Base-by-base conservation (phyloP, 139 green algal genomes). In the Chlamydomonas schloesseri region DNA sequence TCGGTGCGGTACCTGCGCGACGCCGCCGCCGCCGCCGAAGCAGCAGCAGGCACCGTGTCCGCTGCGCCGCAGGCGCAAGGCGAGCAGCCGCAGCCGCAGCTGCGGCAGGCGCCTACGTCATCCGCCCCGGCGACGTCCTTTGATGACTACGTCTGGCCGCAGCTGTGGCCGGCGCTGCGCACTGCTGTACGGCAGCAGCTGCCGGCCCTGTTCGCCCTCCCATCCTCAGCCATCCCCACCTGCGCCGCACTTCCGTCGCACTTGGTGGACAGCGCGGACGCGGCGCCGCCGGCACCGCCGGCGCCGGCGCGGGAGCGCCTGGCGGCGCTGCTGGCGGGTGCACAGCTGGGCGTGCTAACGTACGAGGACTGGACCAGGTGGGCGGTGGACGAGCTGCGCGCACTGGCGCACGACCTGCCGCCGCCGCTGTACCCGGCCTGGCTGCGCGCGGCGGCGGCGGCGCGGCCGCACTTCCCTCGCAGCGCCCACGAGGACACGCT, bases 141-240 rank as follows among this genome's bases (percentile, higher is more conserved):
- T 6, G 78, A 74, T 6, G 17, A 70, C 23, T 0, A 20, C 10
- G 6, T 84, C 0, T 84, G 78, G 78, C 23, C 65, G 42, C 34
- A 50, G 64, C 62, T 84, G 21, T 84, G 78, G 78, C 78, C 78
- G 28, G 37, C 62, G 64, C 29, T 84, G 11, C 78, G 78, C 5
- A 46, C 64, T 15, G 58, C 34, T 1, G 75, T 71, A 10, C 31
- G 75, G 36, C 57, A 42, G 5, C 75, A 42, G 20, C 26, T 69
- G 62, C 28, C 26, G 14, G 2, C 28, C 14, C 20, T 33, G 24
- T 69, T 69, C 62, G 62, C 20, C 24, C 55, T 23, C 55, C 55
- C 55, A 2, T 2, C 55, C 20, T 26, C 55, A 6, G 55, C 55
- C 55, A 29, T 64, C 20, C 18, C 55, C 55, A 23, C 20, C 55